Evolutionary conservation across 2,329 filamentous ascomycete genomes (phyloP).

Genomic region (Microcera coccophila): DNA sequence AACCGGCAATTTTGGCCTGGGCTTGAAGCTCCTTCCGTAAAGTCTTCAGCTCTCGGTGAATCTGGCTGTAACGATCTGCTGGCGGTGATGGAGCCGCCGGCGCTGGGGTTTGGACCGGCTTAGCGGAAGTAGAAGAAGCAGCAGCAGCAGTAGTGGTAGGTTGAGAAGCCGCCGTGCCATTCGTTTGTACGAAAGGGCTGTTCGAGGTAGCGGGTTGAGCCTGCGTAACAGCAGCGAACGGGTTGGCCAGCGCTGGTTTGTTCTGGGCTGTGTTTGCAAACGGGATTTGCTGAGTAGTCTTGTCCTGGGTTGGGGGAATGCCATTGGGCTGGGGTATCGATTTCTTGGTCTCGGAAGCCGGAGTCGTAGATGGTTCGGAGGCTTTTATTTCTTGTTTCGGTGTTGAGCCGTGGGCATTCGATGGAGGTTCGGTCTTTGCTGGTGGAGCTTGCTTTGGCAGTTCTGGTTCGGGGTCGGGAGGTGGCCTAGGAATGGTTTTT

Average conservation of each 20-base stretch:
- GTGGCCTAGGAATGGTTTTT: constrained; percentile 43
- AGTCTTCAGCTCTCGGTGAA: constrained; percentile 67
- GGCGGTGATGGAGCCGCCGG: constrained; percentile 8
- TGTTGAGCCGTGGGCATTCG: constrained; percentile 17
- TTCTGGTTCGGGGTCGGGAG: constrained; percentile 35
- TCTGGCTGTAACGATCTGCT: constrained; percentile 47
- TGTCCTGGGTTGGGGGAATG: constrained; percentile 19
- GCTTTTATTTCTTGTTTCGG: constrained; percentile 20
- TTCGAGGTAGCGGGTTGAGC: constrained; percentile 1
- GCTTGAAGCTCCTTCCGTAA: constrained; percentile 60
- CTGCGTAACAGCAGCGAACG: not conserved
- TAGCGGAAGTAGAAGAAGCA: constrained; percentile 4
- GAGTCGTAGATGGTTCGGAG: constrained; percentile 17
- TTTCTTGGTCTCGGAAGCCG: constrained; percentile 19
- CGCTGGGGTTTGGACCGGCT: constrained; percentile 12
- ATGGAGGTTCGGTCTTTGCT: constrained; percentile 18
- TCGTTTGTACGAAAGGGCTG: constrained; percentile 15
- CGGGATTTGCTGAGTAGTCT: constrained; percentile 19
- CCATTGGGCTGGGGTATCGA: constrained; percentile 16
- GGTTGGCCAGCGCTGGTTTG: constrained; percentile 5
- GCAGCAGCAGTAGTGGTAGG: constrained; percentile 1
- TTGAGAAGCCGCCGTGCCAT: constrained; percentile 13
- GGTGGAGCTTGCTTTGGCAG: constrained; percentile 24
- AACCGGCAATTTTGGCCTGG: constrained; percentile 46
- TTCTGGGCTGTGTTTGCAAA: constrained; percentile 15